Evolutionary conservation across 179 eudicot genomes (phyloP), one percentile per base, ranked within the genome.

Genomic region (Patellifolia procumbens): DNA sequence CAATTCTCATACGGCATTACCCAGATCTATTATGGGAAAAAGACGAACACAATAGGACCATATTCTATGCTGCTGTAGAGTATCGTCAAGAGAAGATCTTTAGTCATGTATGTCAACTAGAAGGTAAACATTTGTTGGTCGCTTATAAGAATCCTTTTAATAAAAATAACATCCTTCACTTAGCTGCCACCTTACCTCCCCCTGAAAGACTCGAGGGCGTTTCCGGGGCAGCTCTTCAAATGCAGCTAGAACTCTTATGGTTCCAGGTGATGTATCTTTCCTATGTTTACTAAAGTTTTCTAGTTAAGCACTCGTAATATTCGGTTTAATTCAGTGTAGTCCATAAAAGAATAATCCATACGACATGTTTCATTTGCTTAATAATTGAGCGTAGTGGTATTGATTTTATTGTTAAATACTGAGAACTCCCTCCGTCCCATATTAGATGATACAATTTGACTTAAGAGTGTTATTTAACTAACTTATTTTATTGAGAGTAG

Each of bases 181-280:
- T 81, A 26, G 80, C 83, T 5, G 76, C 72, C 31, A 76, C 32
- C 12, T 24, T 76, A 29, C 75, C 80, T 13, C 16, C 75, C 46
- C 26, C 51, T 32, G 61, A 53, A 42, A 74, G 63, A 58, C 73
- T 81, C 6, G 60, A 45, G 9, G 11, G 39, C 9, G 51, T 62
- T 0, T 66, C 83, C 8, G 77, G 83, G 32, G 69, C 83, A 10
- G 80, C 83, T 7, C 76, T 80, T 75, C 83, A 80, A 62, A 75
- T 80, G 83, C 83, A 80, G 29, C 59, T 74, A 22, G 83, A 81
- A 35, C 32, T 80, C 15, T 34, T 70, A 29, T 80, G 76, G 83
- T 80, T 75, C 55, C 59, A 75, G 83, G 82, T 79, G 26, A 53
- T 24, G 26, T n/a, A n/a, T n/a, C n/a, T 53, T 20, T 4, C 3